Conservation (phyloP, 2,329 filamentous ascomycete species). For the Apiospora koreana region DNA sequence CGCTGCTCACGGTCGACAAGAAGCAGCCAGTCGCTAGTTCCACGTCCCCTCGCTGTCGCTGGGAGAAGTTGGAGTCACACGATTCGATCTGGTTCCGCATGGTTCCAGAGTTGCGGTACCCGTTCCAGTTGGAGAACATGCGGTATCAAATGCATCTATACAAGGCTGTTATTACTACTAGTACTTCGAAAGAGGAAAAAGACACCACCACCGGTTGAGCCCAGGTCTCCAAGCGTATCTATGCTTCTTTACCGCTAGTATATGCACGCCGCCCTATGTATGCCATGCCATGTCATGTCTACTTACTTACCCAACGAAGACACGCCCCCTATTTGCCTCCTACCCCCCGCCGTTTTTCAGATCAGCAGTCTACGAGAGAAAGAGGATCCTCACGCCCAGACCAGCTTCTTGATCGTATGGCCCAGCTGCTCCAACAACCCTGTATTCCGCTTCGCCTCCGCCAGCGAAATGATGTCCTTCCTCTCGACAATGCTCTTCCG, state of each 20-base stretch:
- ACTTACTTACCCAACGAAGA: neutral
- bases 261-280: neutral
- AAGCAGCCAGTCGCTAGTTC: slow-evolving; percentile 10
- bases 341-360: neutral
- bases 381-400: slow-evolving; percentile 63
- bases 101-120: slow-evolving; percentile 67
- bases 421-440: slow-evolving; percentile 84
- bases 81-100: slow-evolving; percentile 88
- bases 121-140: slow-evolving; percentile 91
- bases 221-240: neutral
- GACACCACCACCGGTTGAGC: neutral
- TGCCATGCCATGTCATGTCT: neutral
- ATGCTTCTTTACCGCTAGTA: slow-evolving; percentile 1
- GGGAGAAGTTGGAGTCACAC: slow-evolving; percentile 74
- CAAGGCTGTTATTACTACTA: slow-evolving; percentile 29
- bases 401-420: slow-evolving; percentile 89
- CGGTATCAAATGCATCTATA: slow-evolving; percentile 92
- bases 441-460: slow-evolving; percentile 84
- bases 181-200: neutral
- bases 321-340: neutral
- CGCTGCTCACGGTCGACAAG: slow-evolving; percentile 51
- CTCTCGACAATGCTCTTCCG: slow-evolving; percentile 52
- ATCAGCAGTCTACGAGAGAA: neutral
- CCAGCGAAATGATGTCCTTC: slow-evolving; percentile 77
- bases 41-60: slow-evolving; percentile 41